Conservation (phyloP, 352 stramenopile species). For the Phytophthora aleatoria region DNA sequence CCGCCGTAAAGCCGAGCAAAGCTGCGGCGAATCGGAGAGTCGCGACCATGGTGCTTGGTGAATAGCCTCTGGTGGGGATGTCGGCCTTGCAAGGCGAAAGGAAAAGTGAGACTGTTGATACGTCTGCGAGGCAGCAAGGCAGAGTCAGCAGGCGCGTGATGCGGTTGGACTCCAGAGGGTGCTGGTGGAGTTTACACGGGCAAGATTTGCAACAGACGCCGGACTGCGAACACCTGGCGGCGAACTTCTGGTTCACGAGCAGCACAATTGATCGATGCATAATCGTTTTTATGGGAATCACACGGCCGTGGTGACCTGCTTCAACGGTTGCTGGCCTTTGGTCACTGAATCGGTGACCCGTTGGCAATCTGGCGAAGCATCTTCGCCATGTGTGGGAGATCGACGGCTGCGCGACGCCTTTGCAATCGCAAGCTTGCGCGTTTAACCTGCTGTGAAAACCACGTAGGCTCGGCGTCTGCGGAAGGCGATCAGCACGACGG, state of each 20-base stretch:
- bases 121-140: constrained; percentile 4
- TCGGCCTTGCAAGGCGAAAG: constrained; percentile 14
- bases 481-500: constrained; percentile 17
- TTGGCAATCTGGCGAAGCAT: not conserved
- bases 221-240: constrained; percentile 21
- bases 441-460: constrained; percentile 23
- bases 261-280: constrained; percentile 24
- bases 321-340: not conserved
- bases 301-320: not conserved
- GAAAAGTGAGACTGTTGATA: constrained; percentile 27
- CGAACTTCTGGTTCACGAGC: constrained; percentile 25
- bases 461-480: constrained; percentile 23
- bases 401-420: constrained; percentile 2
- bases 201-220: constrained; percentile 21
- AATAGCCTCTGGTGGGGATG: not conserved
- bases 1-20: constrained; percentile 6
- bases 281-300: constrained; percentile 22
- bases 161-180: not conserved
- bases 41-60: constrained; percentile 17
- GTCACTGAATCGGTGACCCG: too few relatives aligned
- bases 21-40: constrained; percentile 17
- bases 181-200: constrained; percentile 1
- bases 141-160: constrained; percentile 11
- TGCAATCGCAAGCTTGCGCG: constrained; percentile 18
- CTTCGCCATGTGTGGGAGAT: not conserved